phyloP scores from a whole-genome alignment of 2,329 filamentous ascomycete genomes.

The Dothistroma septosporum region DNA sequence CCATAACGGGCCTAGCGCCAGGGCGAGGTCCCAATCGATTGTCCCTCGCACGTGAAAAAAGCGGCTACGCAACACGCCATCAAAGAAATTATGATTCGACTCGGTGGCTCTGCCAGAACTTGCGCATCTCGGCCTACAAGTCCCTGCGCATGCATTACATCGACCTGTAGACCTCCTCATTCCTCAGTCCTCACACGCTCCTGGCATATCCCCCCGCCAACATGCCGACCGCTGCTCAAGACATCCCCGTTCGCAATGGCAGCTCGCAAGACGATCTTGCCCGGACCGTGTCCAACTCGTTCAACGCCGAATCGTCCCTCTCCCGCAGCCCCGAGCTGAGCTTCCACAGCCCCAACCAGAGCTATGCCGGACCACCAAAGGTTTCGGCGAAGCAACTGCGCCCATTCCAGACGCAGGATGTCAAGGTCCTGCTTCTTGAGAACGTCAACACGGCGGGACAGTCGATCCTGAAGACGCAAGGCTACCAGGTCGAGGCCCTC shows the following conservation, averaged over 20 bases:
- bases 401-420: constrained; percentile 91
- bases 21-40: too few relatives aligned
- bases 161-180: neutral
- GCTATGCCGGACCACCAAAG: constrained; percentile 42
- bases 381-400: constrained; percentile 71
- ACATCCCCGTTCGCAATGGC: constrained; percentile 34
- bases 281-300: constrained; percentile 37
- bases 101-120: neutral
- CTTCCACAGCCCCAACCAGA: constrained; percentile 69
- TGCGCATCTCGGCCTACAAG: neutral
- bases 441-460: constrained; percentile 91
- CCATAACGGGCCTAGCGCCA: too few relatives aligned
- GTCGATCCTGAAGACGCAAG: constrained; percentile 76
- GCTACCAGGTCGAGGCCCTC: constrained; percentile 90
- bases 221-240: constrained; percentile 34
- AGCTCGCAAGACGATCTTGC: constrained; percentile 17
- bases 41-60: too few relatives aligned
- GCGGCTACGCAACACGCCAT: too few relatives aligned
- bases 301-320: constrained; percentile 51
- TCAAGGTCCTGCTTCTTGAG: constrained; percentile 92
- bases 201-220: constrained; percentile 8
- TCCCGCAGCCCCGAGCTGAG: constrained; percentile 71
- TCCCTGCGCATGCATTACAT: neutral
- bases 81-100: too few relatives aligned
- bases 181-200: neutral